phyloP scores from a whole-genome alignment of 2,329 filamentous ascomycete species.

The Exophiala viscosa region DNA sequence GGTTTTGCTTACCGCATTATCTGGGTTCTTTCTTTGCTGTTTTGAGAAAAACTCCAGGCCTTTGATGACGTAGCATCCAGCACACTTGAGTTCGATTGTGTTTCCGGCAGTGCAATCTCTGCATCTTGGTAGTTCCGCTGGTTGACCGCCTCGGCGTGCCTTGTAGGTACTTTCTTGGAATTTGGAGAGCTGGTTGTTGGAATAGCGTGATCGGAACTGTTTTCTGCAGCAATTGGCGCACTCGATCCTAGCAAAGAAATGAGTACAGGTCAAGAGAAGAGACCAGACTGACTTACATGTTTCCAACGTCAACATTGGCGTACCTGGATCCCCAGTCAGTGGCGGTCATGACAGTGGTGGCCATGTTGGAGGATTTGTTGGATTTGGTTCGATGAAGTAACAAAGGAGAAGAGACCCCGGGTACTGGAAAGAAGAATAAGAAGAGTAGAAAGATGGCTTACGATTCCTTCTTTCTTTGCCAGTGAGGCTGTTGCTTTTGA shows the following conservation, averaged over 20 bases:
- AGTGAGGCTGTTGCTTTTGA: constrained; percentile 16
- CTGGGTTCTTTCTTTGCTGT: constrained; percentile 44
- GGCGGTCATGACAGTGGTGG: not conserved
- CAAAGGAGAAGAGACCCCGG: not conserved
- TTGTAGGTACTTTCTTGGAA: constrained; percentile 12
- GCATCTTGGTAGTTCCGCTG: constrained; percentile 38
- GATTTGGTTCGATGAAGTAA: not conserved
- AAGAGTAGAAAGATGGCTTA: constrained; percentile 7
- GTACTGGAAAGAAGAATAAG: not conserved
- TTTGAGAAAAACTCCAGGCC: constrained; percentile 50
- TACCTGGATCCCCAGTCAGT: constrained; percentile 7
- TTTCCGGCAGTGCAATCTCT: constrained; percentile 42
- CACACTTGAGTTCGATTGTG: constrained; percentile 47
- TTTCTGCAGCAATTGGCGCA: constrained; percentile 47
- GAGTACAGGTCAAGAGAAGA: not conserved
- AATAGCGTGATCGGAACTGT: constrained; percentile 39
- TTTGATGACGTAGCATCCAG: constrained; percentile 46
- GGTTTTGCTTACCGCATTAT: constrained; percentile 41
- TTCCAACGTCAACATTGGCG: constrained; percentile 15
- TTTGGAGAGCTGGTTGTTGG: constrained; percentile 46
- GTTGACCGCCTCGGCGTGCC: constrained; percentile 17
- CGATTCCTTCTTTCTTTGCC: constrained; percentile 18
- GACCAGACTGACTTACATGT: constrained; percentile 5
- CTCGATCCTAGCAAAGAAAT: constrained; percentile 37
- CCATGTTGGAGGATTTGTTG: not conserved